Base-by-base conservation (phyloP, 495 filamentous ascomycete genomes). In the Bathelium albidoporum region DNA sequence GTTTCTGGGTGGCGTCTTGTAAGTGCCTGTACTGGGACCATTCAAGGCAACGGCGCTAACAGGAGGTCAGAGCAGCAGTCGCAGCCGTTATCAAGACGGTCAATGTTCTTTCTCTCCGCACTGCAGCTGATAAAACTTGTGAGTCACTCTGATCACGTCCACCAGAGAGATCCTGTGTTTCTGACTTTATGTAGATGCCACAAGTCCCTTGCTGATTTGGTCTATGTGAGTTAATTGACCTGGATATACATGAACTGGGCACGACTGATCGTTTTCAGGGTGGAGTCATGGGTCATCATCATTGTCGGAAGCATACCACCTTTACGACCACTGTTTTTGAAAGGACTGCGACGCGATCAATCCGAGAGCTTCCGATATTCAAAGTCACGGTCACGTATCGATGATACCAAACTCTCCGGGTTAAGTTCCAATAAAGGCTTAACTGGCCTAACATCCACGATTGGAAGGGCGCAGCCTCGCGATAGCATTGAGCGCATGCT, bases 241-340 rank as follows among this genome's bases (percentile, higher is more conserved):
- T 20, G 44, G 44, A 16, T 20, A 5, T 39, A n/a, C 16, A 29
- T 55, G 4, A 28, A 10, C 2, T 55, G 24, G 24, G 2, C 20
- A 55, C 29, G 16, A 29, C 49, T 55, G 5, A 55, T 16, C 49
- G 20, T 26, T 55, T 55, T 5, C 32, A 61, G 60, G 36, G 44
- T 49, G 39, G 60, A 61, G 29, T 29, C 49, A 16, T 61, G 60
- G 60, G 9, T 61, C 28, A 49, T 61, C 22, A 24, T 61, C 22
- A 44, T 61, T 28, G 44, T 61, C 29, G 39, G 36, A 49, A 61
- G 60, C 60, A 61, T 61, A 4, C 60, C 60, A 49, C 60, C 60
- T 4, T n/a, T 61, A 7, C 60, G 36, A 18, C 60, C 60, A 44
- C 36, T 61, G 1, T 61, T 61, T 29, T 10, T 44, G 16, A 61